Evolutionary conservation across 2,329 filamentous ascomycete genomes (phyloP).

Genomic region (Beauveria sp.): DNA sequence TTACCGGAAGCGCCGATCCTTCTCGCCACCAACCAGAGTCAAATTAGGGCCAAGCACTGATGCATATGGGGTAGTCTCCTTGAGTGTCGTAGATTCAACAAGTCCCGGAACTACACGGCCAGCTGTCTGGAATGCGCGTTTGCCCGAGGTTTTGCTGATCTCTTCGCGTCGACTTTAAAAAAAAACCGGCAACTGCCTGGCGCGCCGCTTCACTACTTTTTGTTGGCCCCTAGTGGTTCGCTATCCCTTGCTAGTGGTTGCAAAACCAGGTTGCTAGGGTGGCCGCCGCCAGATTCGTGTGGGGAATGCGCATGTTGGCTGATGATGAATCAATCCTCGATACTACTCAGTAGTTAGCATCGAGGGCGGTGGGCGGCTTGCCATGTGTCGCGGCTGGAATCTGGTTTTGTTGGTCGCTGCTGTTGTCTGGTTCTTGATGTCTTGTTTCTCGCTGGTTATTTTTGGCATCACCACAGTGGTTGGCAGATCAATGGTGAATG

Average conservation of each 20-base stretch:
- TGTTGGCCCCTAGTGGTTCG: too few species aligned
- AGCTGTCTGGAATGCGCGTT: constrained; percentile 2
- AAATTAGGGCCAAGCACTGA: neutral
- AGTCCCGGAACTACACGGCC: neutral
- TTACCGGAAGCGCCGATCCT: neutral
- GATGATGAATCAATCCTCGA: neutral
- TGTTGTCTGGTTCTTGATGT: neutral
- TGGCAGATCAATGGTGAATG: neutral
- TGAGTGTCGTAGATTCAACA: neutral
- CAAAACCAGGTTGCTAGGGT: neutral
- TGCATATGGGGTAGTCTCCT: neutral
- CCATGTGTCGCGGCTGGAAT: neutral
- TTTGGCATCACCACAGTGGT: neutral
- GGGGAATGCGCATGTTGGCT: neutral
- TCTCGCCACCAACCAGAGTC: neutral
- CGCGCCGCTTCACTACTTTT: too few species aligned
- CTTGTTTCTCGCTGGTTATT: neutral
- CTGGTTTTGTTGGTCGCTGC: neutral
- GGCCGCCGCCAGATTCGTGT: neutral
- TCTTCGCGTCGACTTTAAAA: too few species aligned
- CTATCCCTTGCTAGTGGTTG: neutral
- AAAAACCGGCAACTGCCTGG: too few species aligned
- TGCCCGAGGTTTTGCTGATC: neutral
- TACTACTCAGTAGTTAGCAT: too few species aligned
- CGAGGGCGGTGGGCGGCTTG: neutral